Evolutionary conservation across 164 flowering plant species (phyloP), one percentile per base, ranked within the genome.

Genomic region (Chimonanthus praecox): DNA sequence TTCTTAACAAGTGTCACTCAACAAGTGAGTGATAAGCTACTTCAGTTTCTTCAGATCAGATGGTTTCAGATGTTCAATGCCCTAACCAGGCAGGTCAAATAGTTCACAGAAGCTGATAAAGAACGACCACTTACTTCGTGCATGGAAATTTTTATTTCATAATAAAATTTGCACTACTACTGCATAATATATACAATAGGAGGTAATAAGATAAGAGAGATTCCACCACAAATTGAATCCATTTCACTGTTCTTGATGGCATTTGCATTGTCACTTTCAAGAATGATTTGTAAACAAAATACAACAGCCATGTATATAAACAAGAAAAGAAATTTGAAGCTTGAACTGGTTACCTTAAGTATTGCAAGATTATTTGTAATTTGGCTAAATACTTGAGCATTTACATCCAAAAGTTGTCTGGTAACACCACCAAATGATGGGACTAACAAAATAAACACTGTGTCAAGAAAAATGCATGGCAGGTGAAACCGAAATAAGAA

Each of bases 331-430:
- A 44, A 47, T 44, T 7, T 33, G 33, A 71, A 50, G 70, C 51
- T 65, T 68, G 54, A 71, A 64, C 49, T 46, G 51, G 51, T 77
- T 75, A 89, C 97, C 92, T 85, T 88, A 71, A 71, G 80, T 10
- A 77, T 13, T 45, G 86, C 77, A 72, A 91, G 80, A 71, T 91
- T 91, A 67, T 81, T 76, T 61, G 85, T 45, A 72, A 90, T 92
- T 79, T 87, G 93, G 74, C 78, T 78, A 75, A 92, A 88, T 60
- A 85, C 85, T 77, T 84, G 83, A 69, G 77, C 75, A 78, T 94
- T 94, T 80, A 88, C 93, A 64, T 92, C 92, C 86, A 94, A 77
- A 63, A 92, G 90, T 74, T 87, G 87, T 78, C 78, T 84, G 6
- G 86, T 77, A 58, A 82, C 74, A 69, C 86, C 82, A 78, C 80